Base-by-base conservation (phyloP, 2,329 filamentous ascomycete genomes). In the Apiospora pterosperma region DNA sequence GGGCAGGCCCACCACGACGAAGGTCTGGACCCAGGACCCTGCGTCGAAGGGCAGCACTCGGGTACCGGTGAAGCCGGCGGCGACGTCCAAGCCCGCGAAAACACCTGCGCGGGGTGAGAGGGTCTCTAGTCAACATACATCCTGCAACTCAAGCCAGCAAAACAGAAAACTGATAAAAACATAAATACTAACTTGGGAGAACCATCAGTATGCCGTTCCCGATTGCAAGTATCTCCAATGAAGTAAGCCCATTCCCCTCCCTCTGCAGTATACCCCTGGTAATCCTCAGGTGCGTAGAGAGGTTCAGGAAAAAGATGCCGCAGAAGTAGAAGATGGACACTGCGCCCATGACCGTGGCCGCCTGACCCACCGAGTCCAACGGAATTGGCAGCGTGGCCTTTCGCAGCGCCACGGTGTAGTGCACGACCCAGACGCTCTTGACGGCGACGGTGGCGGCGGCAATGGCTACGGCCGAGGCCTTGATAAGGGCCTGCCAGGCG, bases 151-250 rank as follows among this genome's bases (percentile, higher is more conserved):
- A n/a, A 2, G 28, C 34, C 64, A 59, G 21, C 38, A 19, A 61
- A 41, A 65, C 8, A 34, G 61, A 14, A 4, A 44, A 23, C 55
- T 7, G 10, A 5, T 12, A n/a, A n/a, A n/a, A n/a, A n/a, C n/a
- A n/a, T n/a, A n/a, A n/a, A n/a, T n/a, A 73, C 78, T 59, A 73
- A 86, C 84, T 81, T n/a, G 84, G 85, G 11, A 85, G 72, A 19
- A 85, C 68, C 85, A 87, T 87, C 63, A 88, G 75, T 1, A 85
- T 67, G 12, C 84, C 84, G 41, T 87, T 87, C 60, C 83, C 84
- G 69, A 86, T 82, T 61, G 85, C 78, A 28, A 87, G 76, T 8
- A 85, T 79, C 68, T 88, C 85, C 77, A 87, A 82, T 5, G 83
- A 79, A 0, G 75, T 82, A 42, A 87, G 70, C 0, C 78, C 74